These are phyloP conservation scores for Typha latifolia DNA, from an alignment of 176 grass and related monocot genomes.

Conservation along the genomic window DNA sequence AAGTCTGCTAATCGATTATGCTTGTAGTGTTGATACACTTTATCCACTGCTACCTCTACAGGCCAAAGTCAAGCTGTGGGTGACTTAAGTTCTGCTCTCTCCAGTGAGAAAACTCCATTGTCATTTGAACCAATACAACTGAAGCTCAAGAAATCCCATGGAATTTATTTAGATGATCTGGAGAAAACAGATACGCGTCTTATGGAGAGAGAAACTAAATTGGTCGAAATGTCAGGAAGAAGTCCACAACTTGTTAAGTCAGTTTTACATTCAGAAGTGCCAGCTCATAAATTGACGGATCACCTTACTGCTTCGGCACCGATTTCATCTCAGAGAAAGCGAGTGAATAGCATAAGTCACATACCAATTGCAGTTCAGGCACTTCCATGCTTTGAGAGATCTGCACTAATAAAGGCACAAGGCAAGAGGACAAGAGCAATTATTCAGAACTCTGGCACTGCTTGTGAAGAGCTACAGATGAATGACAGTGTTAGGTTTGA, in stretches of 20 bases:
- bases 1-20: too few relatives aligned
- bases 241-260: too few relatives aligned
- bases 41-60: too few relatives aligned
- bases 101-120: neutral
- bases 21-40: too few relatives aligned
- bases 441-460: neutral
- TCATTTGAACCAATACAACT: constrained; percentile 6
- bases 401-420: neutral
- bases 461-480: neutral
- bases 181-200: neutral
- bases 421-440: neutral
- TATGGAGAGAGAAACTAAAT: neutral
- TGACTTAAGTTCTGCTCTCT: neutral
- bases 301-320: neutral
- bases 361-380: constrained; percentile 7
- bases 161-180: constrained; percentile 4
- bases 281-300: too few relatives aligned
- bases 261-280: too few relatives aligned
- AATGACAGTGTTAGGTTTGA: too few relatives aligned
- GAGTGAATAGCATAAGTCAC: neutral
- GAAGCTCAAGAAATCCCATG: constrained; percentile 7
- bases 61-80: too few relatives aligned
- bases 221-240: too few relatives aligned
- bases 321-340: constrained; percentile 3
- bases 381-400: constrained; percentile 17